phyloP scores from a whole-genome alignment of 2,329 filamentous ascomycete species.

The Aspergillus ochraceoroseus region DNA sequence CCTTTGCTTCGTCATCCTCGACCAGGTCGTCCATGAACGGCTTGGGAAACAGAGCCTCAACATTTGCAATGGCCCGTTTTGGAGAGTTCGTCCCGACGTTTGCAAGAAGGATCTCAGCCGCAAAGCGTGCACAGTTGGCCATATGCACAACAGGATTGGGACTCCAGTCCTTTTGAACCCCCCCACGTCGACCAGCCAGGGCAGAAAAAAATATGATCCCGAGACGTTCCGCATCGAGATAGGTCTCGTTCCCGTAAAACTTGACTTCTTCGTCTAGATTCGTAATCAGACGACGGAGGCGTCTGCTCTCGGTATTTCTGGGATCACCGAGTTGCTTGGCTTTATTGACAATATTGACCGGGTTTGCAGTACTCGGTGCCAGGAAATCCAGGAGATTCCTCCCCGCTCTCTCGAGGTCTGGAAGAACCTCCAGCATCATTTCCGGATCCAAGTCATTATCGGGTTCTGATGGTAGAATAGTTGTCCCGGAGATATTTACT shows the following conservation, averaged over 20 bases:
- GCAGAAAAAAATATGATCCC: conserved; percentile 29
- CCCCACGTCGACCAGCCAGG: conserved; percentile 16
- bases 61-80: conserved; percentile 24
- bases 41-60: conserved; percentile 34
- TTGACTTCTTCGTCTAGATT: conserved; percentile 27
- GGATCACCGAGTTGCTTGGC: conserved; percentile 31
- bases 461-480: conserved; percentile 29
- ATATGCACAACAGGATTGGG: conserved; percentile 40
- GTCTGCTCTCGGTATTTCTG: conserved; percentile 27
- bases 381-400: conserved; percentile 37
- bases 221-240: conserved; percentile 36
- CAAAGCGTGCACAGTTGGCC: conserved; percentile 43
- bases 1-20: conserved; percentile 9
- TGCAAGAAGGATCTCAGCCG: conserved; percentile 37
- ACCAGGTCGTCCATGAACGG: conserved; percentile 35
- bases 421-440: conserved; percentile 39
- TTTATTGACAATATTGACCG: conserved; percentile 26
- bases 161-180: conserved; percentile 26
- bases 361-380: conserved; percentile 26
- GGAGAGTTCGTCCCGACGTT: conserved; percentile 20
- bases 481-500: conserved; percentile 35
- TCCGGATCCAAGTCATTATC: conserved; percentile 32
- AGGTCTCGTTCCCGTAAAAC: conserved; percentile 30
- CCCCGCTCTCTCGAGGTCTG: conserved; percentile 35
- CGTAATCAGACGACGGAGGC: conserved; percentile 22